Evolutionary conservation across 2,329 filamentous ascomycete species (phyloP).

Genomic region (Diaporthe eres): DNA sequence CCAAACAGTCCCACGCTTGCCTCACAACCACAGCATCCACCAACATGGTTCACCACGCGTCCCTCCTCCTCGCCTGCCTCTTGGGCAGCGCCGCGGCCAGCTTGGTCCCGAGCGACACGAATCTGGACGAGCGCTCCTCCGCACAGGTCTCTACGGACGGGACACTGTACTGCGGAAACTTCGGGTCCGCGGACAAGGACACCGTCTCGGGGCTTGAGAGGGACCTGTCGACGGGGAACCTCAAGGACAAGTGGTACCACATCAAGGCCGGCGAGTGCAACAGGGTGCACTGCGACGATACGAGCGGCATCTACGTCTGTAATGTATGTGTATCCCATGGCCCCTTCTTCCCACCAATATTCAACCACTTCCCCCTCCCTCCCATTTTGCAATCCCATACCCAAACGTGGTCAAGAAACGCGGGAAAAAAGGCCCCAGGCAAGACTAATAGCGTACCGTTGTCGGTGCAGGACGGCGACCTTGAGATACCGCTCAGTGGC

Average conservation of each 20-base stretch:
- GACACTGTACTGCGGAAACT: conserved; percentile 35
- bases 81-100: neutral
- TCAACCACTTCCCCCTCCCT: neutral
- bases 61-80: conserved; percentile 15
- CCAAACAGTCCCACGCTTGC: too few species aligned
- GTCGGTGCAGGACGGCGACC: conserved; percentile 19
- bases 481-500: neutral
- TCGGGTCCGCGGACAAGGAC: conserved; percentile 20
- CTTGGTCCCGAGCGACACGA: neutral
- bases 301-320: conserved; percentile 36
- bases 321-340: conserved; percentile 28
- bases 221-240: conserved; percentile 14
- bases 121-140: neutral
- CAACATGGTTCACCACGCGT: neutral
- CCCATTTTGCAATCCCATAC: too few species aligned
- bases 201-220: conserved; percentile 6
- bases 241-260: conserved; percentile 8
- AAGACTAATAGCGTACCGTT: neutral
- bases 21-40: neutral
- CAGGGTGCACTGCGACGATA: conserved; percentile 36
- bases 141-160: conserved; percentile 31
- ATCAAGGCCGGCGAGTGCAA: conserved; percentile 18
- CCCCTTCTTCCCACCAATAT: neutral
- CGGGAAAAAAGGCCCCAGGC: neutral
- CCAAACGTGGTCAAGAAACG: neutral